Conservation (phyloP, 108 stramenopile genomes). For the Craspedostauros australis region DNA sequence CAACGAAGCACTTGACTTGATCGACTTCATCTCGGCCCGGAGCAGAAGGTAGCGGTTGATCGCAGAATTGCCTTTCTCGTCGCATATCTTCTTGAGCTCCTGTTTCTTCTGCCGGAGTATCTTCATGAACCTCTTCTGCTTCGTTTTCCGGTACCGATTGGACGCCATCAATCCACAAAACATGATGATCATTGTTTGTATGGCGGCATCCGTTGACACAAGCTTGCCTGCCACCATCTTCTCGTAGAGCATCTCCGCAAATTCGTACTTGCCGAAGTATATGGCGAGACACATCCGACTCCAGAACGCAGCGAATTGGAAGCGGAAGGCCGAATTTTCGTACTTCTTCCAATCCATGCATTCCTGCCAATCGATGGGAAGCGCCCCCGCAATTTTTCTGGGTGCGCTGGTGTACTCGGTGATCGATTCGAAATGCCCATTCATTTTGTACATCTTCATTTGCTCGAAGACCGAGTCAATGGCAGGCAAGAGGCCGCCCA, state of each 20-base stretch:
- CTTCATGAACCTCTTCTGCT: conserved; percentile 1
- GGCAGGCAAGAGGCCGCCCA: no score
- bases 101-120: no score
- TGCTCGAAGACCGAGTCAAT: no score
- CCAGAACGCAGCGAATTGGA: not conserved
- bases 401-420: no score
- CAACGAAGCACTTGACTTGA: no score
- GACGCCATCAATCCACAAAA: conserved; percentile 15
- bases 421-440: no score
- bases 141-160: not conserved
- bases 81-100: conserved; percentile 2
- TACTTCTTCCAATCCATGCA: conserved; percentile 13
- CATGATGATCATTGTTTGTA: conserved; percentile 1
- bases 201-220: no score
- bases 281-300: conserved; percentile 18
- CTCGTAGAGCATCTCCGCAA: conserved; percentile 7
- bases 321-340: conserved; percentile 8
- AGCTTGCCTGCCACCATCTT: no score
- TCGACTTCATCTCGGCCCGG: conserved; percentile 16
- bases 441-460: no score
- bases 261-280: conserved; percentile 14
- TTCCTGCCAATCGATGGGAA: no score
- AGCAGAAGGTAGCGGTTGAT: conserved; percentile 11
- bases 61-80: conserved; percentile 5
- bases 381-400: no score